Evolutionary conservation across 202 grass and related monocot genomes (phyloP).

Genomic region (Setaria viridis): DNA sequence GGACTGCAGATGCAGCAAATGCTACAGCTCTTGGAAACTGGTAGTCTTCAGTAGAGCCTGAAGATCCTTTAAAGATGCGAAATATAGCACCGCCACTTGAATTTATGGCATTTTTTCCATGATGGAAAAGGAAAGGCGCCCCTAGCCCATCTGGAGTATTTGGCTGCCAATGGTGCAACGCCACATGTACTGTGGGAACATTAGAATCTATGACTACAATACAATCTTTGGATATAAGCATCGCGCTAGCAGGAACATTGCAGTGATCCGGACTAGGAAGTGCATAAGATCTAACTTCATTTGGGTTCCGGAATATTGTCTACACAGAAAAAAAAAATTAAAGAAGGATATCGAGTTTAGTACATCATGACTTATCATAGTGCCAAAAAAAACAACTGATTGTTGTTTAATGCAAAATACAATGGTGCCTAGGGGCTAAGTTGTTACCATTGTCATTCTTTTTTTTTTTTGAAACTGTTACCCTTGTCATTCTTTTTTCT

Average conservation of each 20-base stretch:
- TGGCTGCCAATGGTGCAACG: constrained; percentile 96
- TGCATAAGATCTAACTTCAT: constrained; percentile 72
- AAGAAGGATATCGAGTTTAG: not conserved
- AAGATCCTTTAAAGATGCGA: constrained; percentile 93
- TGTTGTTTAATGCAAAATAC: constrained; percentile 4
- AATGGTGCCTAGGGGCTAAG: not conserved
- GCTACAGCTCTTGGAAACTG: constrained; percentile 82
- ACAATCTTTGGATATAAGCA: constrained; percentile 82
- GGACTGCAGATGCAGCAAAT: constrained; percentile 75
- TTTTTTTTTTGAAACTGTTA: too few species aligned
- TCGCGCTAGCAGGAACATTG: constrained; percentile 85
- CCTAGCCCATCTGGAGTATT: constrained; percentile 84
- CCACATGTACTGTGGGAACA: constrained; percentile 78
- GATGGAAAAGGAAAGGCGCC: constrained; percentile 92
- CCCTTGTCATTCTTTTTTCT: too few species aligned
- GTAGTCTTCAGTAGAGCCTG: constrained; percentile 72
- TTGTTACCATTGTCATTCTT: too few species aligned
- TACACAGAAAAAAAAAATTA: constrained; percentile 46
- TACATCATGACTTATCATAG: constrained; percentile 26
- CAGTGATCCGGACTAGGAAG: constrained; percentile 83
- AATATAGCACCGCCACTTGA: constrained; percentile 75
- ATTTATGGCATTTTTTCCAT: constrained; percentile 68
- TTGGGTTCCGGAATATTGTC: constrained; percentile 99
- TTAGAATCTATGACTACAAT: constrained; percentile 86
- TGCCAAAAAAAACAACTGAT: not conserved